Percentiles rank a stretch among this genome's conserved stretches.
These are phyloP conservation scores for Populus ilicifolia DNA, from an alignment of 345 rosid species.

Conservation along the genomic window DNA sequence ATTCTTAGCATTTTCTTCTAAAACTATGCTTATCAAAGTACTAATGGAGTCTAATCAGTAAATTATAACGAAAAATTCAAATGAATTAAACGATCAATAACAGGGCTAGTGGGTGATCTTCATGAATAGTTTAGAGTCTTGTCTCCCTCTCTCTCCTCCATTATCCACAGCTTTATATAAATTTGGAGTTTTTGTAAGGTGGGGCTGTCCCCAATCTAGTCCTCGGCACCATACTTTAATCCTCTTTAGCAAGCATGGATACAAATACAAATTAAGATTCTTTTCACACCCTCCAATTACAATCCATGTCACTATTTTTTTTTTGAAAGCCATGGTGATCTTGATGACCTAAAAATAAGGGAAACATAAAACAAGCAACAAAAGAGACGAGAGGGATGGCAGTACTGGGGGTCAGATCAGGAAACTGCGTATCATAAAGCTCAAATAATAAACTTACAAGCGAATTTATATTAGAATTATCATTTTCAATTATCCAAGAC, in stretches of 20 bases:
- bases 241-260: background rate
- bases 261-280: background rate
- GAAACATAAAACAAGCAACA: background rate
- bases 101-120: background rate
- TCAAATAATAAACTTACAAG: background rate
- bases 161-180: constrained; percentile 16
- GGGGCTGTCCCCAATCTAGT: constrained; percentile 12
- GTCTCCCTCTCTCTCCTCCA: constrained; percentile 44
- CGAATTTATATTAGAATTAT: background rate
- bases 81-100: constrained; percentile 5
- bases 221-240: constrained; percentile 18
- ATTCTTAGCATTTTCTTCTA: constrained; percentile 1
- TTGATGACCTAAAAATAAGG: background rate
- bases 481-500: background rate
- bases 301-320: background rate
- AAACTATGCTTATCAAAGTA: background rate
- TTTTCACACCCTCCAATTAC: background rate
- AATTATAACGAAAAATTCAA: background rate
- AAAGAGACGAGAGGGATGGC: background rate
- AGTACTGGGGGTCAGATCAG: background rate
- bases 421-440: background rate
- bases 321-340: background rate
- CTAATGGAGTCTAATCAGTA: background rate
- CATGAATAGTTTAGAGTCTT: background rate
- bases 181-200: constrained; percentile 14